Base-by-base conservation (phyloP, 2,329 filamentous ascomycete species). In the Fusarium sp. region DNA sequence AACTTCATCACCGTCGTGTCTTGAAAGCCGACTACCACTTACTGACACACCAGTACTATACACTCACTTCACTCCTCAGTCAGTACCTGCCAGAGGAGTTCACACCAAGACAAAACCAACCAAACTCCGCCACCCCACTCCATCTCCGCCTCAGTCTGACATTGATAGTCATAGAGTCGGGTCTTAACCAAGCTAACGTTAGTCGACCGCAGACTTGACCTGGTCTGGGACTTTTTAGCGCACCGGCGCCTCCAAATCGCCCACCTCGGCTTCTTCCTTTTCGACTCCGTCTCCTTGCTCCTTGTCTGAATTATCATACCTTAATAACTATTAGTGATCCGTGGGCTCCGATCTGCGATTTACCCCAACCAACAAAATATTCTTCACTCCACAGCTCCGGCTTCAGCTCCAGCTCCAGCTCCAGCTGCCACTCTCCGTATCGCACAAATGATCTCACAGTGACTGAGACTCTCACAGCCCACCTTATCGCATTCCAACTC, bases 41-140 rank as follows among this genome's bases (percentile, higher is more conserved):
- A 29, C 44, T 46, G 44, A 46, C 15, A 29, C 14, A 41, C 14
- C 42, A 45, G 44, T 27, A 46, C 25, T 29, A 27, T 16, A 29
- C 21, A 46, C 25, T 49, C n/a, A 23, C 29, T 49, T 33, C 46
- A 23, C 46, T 51, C n/a, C 27, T 44, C 67, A 31, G 46, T 33
- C 41, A 31, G 42, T 58, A 60, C 68, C 67, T 58, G 63, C 54
- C 60, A 63, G n/a, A 70, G 63, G 38, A 69, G 58, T 42, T 73
- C 70, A 66, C 70, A 73, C 70, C 70, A 63, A 70, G 38, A 54
- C 68, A 62, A 66, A 62, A 37, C 49, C 61, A 46, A 61, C 31
- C 46, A 63, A 54, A 72, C 70, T 73, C 70, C 70, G 70, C 70
- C 70, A 67, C 70, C 70, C 70, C 70, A 73, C 70, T 55, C 46